Base-by-base conservation (phyloP, 2,329 filamentous ascomycete species). In the Claviceps pazoutovae region DNA sequence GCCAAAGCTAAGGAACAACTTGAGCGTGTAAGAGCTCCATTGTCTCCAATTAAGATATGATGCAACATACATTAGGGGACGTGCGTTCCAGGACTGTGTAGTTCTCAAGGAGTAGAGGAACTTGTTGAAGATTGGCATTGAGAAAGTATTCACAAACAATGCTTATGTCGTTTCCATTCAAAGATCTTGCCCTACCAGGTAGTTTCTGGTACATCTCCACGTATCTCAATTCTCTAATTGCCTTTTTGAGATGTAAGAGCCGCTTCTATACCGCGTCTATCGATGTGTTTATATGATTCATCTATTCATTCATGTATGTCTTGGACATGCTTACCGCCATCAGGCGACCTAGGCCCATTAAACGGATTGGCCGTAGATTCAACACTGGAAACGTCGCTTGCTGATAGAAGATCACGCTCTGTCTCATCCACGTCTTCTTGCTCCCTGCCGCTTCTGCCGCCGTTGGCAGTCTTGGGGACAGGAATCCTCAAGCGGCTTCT, bases 331-430 rank as follows among this genome's bases (percentile, higher is more conserved):
- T 42, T 17, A 38, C 3, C 3, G 30, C 14, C 21, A 38, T 44
- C 36, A 6, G 48, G 46, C 9, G 50, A 49, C 34, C 49, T 49
- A 26, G 49, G 56, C 30, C 45, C 51, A 42, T 55, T 55, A 16
- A 53, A 37, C 1, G 61, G 62, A 50, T 64, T 65, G 6, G 62
- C 57, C 6, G 60, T 64, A 19, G 69, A 71, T 6, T 61, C 63
- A 49, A 69, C 57, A 53, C 68, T 71, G 1, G 64, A 65, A 14
- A 58, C 58, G 30, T 70, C 68, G 53, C 69, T 71, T 11, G 56
- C 58, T 23, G 68, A 70, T 23, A 63, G 62, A 54, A 57, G 55
- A 46, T 70, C 68, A 36, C 66, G 69, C 51, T 66, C 66, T 7
- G 60, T 64, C 17, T 59, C 65, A 4, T 68, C 64, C 17, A 47